A percentile compares a stretch with the other conserved stretches of the same genome.
Evolutionary conservation across 2,329 filamentous ascomycete species (phyloP).

Genomic region (Dothideomycetes sp.): DNA sequence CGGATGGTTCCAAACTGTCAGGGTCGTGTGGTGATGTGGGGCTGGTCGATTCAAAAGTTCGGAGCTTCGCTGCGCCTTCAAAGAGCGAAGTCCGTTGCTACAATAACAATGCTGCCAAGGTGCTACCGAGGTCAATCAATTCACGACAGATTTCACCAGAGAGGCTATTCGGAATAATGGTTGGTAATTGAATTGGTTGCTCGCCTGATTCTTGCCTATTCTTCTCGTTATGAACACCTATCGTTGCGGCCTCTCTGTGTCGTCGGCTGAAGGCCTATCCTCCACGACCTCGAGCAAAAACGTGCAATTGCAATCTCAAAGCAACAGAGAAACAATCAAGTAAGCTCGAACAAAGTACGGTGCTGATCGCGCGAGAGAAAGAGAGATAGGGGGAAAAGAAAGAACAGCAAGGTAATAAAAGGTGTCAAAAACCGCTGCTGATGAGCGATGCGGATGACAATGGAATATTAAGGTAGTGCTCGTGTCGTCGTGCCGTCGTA

Average conservation of each 20-base stretch:
- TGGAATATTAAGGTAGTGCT: constrained; percentile 14
- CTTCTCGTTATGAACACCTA: constrained; percentile 10
- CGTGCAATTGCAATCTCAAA: constrained; percentile 5
- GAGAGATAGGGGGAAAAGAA: constrained; percentile 2
- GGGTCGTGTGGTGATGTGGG: constrained; percentile 4
- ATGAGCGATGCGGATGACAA: constrained; percentile 1
- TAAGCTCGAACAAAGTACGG: constrained; percentile 9
- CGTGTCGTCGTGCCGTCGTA: constrained; percentile 11
- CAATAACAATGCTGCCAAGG: no score
- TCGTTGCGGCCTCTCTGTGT: constrained; percentile 3
- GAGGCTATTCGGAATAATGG: no score
- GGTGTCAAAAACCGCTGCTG: background rate
- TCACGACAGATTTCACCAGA: no score
- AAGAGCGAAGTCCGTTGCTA: no score
- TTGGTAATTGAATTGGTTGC: no score
- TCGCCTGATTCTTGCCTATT: no score
- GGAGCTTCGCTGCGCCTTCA: no score
- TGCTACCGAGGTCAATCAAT: no score
- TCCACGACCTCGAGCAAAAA: constrained; percentile 11
- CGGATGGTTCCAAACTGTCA: background rate
- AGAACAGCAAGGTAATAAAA: background rate
- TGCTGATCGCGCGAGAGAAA: no score
- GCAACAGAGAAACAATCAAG: background rate
- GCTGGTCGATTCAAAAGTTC: no score
- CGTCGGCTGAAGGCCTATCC: constrained; percentile 4